Conservation (phyloP, 2,329 filamentous ascomycete genomes). For the Sclerotinia spermophila region DNA sequence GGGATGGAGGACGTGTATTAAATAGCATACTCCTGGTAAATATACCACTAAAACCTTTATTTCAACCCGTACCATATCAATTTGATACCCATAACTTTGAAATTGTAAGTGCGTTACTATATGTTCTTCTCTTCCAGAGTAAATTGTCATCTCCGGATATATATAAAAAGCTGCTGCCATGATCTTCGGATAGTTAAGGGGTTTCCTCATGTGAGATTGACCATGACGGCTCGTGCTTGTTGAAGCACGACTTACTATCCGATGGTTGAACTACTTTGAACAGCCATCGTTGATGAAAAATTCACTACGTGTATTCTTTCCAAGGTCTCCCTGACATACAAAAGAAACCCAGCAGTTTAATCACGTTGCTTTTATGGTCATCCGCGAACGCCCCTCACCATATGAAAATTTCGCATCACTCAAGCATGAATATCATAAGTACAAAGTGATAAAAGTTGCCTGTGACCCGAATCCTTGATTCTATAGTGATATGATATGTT, state of each 20-base stretch:
- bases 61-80: background rate
- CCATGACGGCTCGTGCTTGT: background rate
- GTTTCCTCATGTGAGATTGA: background rate
- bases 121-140: background rate
- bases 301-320: no score
- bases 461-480: background rate
- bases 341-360: background rate
- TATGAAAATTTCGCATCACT: background rate
- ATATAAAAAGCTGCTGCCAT: background rate
- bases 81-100: background rate
- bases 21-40: slow-evolving; percentile 15
- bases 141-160: background rate
- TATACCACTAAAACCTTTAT: slow-evolving; percentile 16
- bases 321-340: background rate
- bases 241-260: background rate
- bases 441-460: background rate
- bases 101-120: background rate
- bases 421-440: background rate
- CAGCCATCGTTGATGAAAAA: background rate
- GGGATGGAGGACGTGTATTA: slow-evolving; percentile 8
- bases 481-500: background rate
- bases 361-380: background rate
- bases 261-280: background rate
- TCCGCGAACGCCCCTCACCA: background rate
- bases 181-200: background rate